Percentiles rank a stretch among this genome's conserved stretches.
Evolutionary conservation across 2,329 filamentous ascomycete species (phyloP).

Genomic region (Aspergillus costaricaensis): DNA sequence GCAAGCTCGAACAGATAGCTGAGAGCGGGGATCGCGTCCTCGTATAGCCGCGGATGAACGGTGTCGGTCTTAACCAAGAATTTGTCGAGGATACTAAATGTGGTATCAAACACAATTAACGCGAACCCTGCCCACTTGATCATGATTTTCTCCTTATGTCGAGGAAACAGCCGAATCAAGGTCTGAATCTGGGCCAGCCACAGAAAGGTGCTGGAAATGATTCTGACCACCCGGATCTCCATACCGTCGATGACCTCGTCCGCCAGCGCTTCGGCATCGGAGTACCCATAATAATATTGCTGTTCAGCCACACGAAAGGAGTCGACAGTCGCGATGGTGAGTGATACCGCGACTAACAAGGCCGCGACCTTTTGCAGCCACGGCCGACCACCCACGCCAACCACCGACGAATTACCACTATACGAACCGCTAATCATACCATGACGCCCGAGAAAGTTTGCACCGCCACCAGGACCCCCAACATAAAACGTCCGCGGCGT

Average conservation of each 20-base stretch:
- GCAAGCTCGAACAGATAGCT: constrained; percentile 89
- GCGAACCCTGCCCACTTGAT: constrained; percentile 99
- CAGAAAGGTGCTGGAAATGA: constrained; percentile 93
- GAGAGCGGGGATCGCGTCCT: constrained; percentile 85
- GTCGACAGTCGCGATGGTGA: constrained; percentile 90
- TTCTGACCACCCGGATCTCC: constrained; percentile 84
- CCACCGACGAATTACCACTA: constrained; percentile 63
- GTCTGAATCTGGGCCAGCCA: constrained; percentile 98
- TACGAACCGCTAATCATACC: constrained; percentile 84
- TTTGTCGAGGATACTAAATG: constrained; percentile 89
- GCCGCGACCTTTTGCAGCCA: constrained; percentile 82
- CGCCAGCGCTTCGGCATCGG: constrained; percentile 76
- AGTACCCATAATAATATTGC: constrained; percentile 77
- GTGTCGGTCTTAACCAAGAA: constrained; percentile 61
- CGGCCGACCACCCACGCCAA: constrained; percentile 86
- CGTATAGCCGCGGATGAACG: constrained; percentile 70
- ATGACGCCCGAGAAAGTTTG: constrained; percentile 75
- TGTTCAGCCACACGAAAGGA: constrained; percentile 81
- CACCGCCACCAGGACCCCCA: constrained; percentile 65
- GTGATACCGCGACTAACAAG: constrained; percentile 69
- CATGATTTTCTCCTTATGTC: constrained; percentile 94
- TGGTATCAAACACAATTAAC: constrained; percentile 84
- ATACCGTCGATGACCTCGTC: constrained; percentile 77
- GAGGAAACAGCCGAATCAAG: constrained; percentile 89
- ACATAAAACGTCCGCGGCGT: constrained; percentile 93